Conservation (phyloP, 305 asterid species). For the Fraxinus velutina region DNA sequence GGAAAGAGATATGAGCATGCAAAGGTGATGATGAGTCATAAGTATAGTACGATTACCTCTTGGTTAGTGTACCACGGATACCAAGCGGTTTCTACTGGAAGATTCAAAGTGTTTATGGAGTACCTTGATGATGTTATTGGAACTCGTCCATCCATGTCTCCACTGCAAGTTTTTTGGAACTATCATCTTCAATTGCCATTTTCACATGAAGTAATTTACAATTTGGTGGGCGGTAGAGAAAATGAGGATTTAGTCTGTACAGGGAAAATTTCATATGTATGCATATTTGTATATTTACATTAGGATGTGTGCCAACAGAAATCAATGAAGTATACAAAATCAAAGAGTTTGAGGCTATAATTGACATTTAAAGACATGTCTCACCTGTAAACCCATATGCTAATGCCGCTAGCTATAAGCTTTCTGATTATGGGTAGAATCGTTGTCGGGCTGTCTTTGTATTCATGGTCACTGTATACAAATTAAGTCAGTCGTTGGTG, state of each 20-base stretch:
- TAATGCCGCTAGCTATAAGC: conserved; percentile 30
- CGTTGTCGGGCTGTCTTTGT: conserved; percentile 26
- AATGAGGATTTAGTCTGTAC: not conserved
- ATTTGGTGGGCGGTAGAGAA: not conserved
- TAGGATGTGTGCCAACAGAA: not conserved
- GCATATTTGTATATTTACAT: not conserved
- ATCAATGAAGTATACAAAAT: not conserved
- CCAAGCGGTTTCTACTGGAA: conserved; percentile 33
- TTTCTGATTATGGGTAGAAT: conserved; percentile 31
- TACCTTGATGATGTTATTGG: conserved; percentile 41
- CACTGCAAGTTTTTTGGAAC: conserved; percentile 24
- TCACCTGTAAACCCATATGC: conserved; percentile 44
- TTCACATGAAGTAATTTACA: not conserved
- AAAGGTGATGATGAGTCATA: not conserved
- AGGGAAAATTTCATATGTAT: not conserved
- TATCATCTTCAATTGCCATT: not conserved
- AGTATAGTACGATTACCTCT: conserved; percentile 27
- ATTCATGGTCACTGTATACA: not conserved
- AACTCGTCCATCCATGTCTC: conserved; percentile 39
- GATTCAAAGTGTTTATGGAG: conserved; percentile 35
- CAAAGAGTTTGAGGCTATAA: not conserved
- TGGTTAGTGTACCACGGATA: conserved; percentile 36
- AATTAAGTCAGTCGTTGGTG: not conserved
- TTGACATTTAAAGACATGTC: not conserved
- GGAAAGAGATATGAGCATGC: not conserved